phyloP scores from a whole-genome alignment of 2,329 filamentous ascomycete species.

The Aspergillus quadricinctus region DNA sequence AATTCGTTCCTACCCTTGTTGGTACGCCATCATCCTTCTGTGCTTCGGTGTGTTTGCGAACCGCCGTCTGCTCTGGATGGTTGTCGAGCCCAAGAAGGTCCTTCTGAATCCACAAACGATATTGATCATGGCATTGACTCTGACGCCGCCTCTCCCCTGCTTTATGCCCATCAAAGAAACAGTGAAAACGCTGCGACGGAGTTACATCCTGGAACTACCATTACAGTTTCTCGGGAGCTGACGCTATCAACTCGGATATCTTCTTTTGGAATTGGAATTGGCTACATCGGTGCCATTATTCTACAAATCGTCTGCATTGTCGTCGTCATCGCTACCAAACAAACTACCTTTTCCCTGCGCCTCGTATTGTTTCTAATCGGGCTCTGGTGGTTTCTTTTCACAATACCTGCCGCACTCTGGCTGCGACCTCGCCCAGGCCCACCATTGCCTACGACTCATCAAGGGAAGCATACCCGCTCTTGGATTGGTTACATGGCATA shows the following conservation, averaged over 20 bases:
- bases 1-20: slow-evolving; percentile 93
- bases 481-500: slow-evolving; percentile 72
- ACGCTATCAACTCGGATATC: slow-evolving; percentile 86
- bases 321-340: slow-evolving; percentile 67
- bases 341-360: slow-evolving; percentile 78
- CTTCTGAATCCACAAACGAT: slow-evolving; percentile 10
- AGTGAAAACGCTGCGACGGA: slow-evolving; percentile 3
- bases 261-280: slow-evolving; percentile 86
- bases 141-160: slow-evolving; percentile 25
- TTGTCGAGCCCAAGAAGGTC: not conserved
- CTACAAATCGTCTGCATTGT: slow-evolving; percentile 78
- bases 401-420: slow-evolving; percentile 82
- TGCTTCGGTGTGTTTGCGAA: slow-evolving; percentile 30
- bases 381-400: slow-evolving; percentile 89
- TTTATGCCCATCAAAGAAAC: slow-evolving; percentile 13
- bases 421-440: slow-evolving; percentile 84
- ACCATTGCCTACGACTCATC: slow-evolving; percentile 53
- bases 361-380: slow-evolving; percentile 85
- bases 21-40: slow-evolving; percentile 73
- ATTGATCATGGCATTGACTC: not conserved
- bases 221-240: slow-evolving; percentile 59
- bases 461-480: slow-evolving; percentile 40
- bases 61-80: not conserved
- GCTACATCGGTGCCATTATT: slow-evolving; percentile 81
- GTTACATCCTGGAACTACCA: not conserved